Percentiles rank a stretch among this genome's conserved stretches.
Conservation (phyloP, 257 asterid genomes). For the Vinca minor region DNA sequence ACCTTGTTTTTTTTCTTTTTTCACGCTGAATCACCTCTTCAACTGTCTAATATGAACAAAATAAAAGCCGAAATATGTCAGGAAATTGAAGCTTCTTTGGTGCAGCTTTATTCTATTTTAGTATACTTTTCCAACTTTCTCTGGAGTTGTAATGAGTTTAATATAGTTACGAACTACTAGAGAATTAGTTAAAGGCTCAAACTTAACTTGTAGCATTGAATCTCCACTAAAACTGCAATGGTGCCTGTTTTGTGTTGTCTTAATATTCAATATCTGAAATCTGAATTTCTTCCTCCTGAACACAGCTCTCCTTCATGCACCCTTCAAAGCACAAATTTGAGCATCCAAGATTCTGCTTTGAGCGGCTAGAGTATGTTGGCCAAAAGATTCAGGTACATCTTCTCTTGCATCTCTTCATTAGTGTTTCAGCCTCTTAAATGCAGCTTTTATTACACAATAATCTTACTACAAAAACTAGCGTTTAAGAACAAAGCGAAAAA, state of each 20-base stretch:
- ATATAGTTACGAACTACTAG: too few relatives aligned
- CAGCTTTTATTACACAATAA: too few relatives aligned
- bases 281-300: constrained; percentile 10
- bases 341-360: constrained; percentile 94
- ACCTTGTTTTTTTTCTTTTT: too few relatives aligned
- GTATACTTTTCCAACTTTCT: neutral
- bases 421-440: neutral
- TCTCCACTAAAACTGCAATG: too few relatives aligned
- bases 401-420: constrained; percentile 7
- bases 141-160: neutral
- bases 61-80: neutral
- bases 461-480: neutral
- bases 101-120: neutral
- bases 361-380: constrained; percentile 87
- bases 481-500: neutral
- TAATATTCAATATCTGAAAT: neutral
- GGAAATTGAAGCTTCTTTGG: neutral
- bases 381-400: constrained; percentile 83
- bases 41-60: neutral
- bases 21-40: too few relatives aligned
- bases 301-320: constrained; percentile 81
- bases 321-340: constrained; percentile 79
- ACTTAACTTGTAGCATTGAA: too few relatives aligned
- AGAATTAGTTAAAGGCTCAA: too few relatives aligned
- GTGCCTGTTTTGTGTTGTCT: neutral